These are phyloP conservation scores for Didymella lethalis DNA, from an alignment of 2,329 filamentous ascomycete genomes.

Conservation along the genomic window DNA sequence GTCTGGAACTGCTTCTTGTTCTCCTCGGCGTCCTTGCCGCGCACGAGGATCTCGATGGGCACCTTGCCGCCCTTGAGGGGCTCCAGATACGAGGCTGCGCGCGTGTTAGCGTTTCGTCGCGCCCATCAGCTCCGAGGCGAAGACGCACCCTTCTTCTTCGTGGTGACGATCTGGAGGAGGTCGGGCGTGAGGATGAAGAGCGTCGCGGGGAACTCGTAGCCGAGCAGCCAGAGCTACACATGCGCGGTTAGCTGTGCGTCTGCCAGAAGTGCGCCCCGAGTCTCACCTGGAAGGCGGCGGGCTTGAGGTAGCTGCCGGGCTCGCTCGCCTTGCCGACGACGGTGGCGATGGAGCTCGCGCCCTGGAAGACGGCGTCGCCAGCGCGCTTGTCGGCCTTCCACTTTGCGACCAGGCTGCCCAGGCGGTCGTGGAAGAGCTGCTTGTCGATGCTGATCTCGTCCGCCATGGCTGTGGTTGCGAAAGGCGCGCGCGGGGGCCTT, in stretches of 20 bases:
- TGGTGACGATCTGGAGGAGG: conserved; percentile 89
- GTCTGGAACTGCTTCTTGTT: conserved; percentile 91
- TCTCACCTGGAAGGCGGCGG: conserved; percentile 91
- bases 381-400: conserved; percentile 97
- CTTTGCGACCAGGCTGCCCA: conserved; percentile 83
- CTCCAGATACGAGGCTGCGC: conserved; percentile 86
- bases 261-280: conserved; percentile 10
- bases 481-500: conserved; percentile 35
- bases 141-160: conserved; percentile 87
- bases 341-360: conserved; percentile 84
- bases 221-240: conserved; percentile 90
- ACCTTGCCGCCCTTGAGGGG: conserved; percentile 91
- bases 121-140: neutral
- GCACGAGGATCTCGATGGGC: conserved; percentile 88
- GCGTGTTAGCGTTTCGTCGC: conserved; percentile 46
- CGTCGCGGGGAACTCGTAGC: conserved; percentile 97
- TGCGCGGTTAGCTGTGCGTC: conserved; percentile 32
- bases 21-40: conserved; percentile 88
- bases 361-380: conserved; percentile 83
- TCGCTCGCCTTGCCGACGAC: conserved; percentile 92
- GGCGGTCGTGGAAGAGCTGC: conserved; percentile 90
- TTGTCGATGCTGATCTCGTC: conserved; percentile 91
- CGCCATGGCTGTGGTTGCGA: conserved; percentile 63
- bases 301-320: conserved; percentile 87
- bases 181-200: conserved; percentile 92